Conservation (phyloP, 192 early-diverging fungal genomes). For the Coemansia sp. region DNA sequence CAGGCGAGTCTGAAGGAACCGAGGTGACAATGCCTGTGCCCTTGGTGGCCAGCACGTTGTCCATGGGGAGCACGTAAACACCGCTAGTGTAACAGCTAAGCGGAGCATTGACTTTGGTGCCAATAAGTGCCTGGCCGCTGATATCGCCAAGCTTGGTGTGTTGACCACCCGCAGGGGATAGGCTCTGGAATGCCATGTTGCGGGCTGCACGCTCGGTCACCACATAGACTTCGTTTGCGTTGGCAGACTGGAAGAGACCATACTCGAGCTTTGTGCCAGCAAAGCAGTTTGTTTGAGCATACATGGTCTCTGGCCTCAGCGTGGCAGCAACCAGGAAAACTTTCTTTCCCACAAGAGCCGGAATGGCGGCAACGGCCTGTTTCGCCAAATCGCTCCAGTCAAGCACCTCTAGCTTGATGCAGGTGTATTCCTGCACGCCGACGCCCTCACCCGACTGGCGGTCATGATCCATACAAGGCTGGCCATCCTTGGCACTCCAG, state of each 20-base stretch:
- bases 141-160: constrained; percentile 71
- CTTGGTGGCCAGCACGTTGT: constrained; percentile 90
- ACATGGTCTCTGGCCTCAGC: constrained; percentile 98
- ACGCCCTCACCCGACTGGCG: constrained; percentile 90
- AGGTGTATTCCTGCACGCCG: constrained; percentile 93
- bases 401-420: constrained; percentile 87
- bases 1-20: constrained; percentile 98
- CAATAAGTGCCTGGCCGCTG: constrained; percentile 77
- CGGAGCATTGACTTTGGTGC: constrained; percentile 88
- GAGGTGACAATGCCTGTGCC: constrained; percentile 99
- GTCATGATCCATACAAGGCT: constrained; percentile 99
- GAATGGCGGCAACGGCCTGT: constrained; percentile 45
- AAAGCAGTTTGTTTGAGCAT: constrained; percentile 98
- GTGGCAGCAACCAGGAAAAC: constrained; percentile 94
- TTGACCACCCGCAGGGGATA: constrained; percentile 70
- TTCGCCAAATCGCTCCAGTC: constrained; percentile 59
- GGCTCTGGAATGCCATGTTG: constrained; percentile 96
- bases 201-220: constrained; percentile 90
- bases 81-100: constrained; percentile 67
- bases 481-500: constrained; percentile 90
- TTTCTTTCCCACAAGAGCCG: constrained; percentile 68
- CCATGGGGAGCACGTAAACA: constrained; percentile 97
- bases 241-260: constrained; percentile 74
- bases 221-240: constrained; percentile 80
- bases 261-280: constrained; percentile 91